These are phyloP conservation scores for Ogataea paradorogensis DNA, from an alignment of 805 yeast species.

Conservation along the genomic window DNA sequence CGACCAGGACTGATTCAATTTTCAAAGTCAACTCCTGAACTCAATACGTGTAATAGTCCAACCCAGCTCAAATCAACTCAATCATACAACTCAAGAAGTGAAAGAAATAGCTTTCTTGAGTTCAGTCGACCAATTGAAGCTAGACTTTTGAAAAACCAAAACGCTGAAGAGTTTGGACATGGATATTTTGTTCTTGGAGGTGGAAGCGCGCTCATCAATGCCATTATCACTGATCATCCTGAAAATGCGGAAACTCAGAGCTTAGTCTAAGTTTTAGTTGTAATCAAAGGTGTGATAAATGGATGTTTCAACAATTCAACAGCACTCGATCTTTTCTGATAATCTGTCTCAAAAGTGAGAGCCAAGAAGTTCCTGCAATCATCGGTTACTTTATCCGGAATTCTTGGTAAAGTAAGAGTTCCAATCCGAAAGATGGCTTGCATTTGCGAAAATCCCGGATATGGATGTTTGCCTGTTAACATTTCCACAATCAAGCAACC, in stretches of 20 bases:
- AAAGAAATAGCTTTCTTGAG: slow-evolving; percentile 18
- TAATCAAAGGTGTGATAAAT: slow-evolving; percentile 50
- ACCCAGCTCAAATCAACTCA: not conserved
- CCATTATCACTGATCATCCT: slow-evolving; percentile 11
- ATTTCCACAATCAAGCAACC: slow-evolving; percentile 93
- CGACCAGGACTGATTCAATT: slow-evolving; percentile 15
- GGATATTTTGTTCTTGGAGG: slow-evolving; percentile 26
- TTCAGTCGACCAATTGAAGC: slow-evolving; percentile 11
- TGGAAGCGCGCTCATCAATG: slow-evolving; percentile 19
- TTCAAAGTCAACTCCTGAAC: slow-evolving; percentile 21
- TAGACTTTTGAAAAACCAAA: slow-evolving; percentile 5
- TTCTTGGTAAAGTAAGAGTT: slow-evolving; percentile 72
- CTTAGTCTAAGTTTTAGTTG: slow-evolving; percentile 33
- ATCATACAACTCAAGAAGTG: not conserved
- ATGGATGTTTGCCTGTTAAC: slow-evolving; percentile 96
- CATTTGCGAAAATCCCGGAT: slow-evolving; percentile 92
- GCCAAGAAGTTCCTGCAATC: slow-evolving; percentile 65
- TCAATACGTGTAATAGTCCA: not conserved
- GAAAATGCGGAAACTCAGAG: slow-evolving; percentile 3
- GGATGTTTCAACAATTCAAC: slow-evolving; percentile 60
- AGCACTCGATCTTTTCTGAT: slow-evolving; percentile 71
- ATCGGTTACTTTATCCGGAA: slow-evolving; percentile 70
- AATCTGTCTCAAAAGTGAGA: slow-evolving; percentile 73
- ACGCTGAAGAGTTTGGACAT: slow-evolving; percentile 15
- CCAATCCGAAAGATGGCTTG: slow-evolving; percentile 96